A percentile compares a stretch with the other conserved stretches of the same genome.
Evolutionary conservation across 805 yeast species (phyloP).

Genomic region (Candida corydali): DNA sequence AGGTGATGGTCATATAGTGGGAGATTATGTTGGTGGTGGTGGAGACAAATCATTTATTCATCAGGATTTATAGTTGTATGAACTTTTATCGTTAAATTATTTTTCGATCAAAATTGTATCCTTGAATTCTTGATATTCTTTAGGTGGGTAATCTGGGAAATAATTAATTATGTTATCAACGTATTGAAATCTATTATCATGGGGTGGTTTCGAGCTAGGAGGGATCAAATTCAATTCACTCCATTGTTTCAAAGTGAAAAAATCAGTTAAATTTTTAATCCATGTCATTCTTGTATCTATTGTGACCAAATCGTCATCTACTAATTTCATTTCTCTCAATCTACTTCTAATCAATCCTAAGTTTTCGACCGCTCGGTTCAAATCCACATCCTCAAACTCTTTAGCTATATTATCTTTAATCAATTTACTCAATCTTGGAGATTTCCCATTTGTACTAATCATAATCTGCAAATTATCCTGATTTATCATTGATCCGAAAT

Average conservation of each 20-base stretch:
- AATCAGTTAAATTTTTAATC: constrained; percentile 64
- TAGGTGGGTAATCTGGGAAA: constrained; percentile 52
- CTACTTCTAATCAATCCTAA: constrained; percentile 52
- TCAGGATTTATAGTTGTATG: constrained; percentile 36
- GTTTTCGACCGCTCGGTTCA: constrained; percentile 58
- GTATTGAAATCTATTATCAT: constrained; percentile 16
- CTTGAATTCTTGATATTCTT: constrained; percentile 12
- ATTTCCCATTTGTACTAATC: constrained; percentile 80
- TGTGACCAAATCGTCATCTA: constrained; percentile 44
- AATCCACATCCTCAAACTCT: constrained; percentile 37
- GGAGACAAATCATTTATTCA: constrained; percentile 78
- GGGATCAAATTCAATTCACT: constrained; percentile 37
- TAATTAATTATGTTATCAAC: constrained; percentile 40
- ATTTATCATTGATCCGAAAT: constrained; percentile 75
- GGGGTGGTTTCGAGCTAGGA: constrained; percentile 10
- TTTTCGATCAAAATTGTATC: background rate
- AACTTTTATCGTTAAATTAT: background rate
- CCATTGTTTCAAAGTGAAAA: constrained; percentile 56
- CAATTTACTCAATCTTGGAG: constrained; percentile 66
- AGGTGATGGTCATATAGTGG: constrained; percentile 91
- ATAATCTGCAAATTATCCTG: constrained; percentile 72
- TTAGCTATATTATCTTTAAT: constrained; percentile 52
- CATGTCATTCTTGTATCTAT: constrained; percentile 67
- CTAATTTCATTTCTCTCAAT: constrained; percentile 40
- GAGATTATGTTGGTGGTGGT: constrained; percentile 91